Base-by-base conservation (phyloP, 352 stramenopile species). In the Phytopythium mirpurense region DNA sequence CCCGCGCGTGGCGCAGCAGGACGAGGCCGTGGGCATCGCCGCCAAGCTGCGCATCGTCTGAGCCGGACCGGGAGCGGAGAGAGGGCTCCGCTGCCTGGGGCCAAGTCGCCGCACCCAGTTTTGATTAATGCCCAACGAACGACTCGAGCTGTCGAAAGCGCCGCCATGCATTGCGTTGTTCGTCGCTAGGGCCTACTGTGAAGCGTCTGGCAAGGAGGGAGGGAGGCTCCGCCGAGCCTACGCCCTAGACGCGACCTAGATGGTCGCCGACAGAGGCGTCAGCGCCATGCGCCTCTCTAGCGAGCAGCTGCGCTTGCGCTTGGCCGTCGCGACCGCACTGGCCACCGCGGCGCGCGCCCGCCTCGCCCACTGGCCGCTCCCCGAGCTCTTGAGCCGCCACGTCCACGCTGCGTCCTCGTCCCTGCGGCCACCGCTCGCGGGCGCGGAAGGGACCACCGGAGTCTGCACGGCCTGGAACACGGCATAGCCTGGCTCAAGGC, bases 41-140 rank as follows among this genome's bases (percentile, higher is more conserved):
- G 69, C 66, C 21, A 66, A 64, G 14, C 59, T 90, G 51, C 76
- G 74, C 34, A 85, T 89, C 46, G 43, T 89, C 8, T 77, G 74
- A 45, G 40, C 4, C 9, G n/a, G n/a, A n/a, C n/a, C n/a, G n/a
- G n/a, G n/a, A n/a, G n/a, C n/a, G n/a, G n/a, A n/a, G n/a, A n/a
- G n/a, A n/a, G n/a, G n/a, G n/a, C n/a, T n/a, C n/a, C n/a, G n/a
- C n/a, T n/a, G n/a, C n/a, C n/a, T n/a, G n/a, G n/a, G n/a, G n/a
- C n/a, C n/a, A n/a, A n/a, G n/a, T n/a, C n/a, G n/a, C n/a, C n/a
- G n/a, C n/a, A n/a, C n/a, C n/a, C n/a, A n/a, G n/a, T n/a, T n/a
- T 18, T 18, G 45, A 43, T 43, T 15, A 36, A 15, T 5, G 14
- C 32, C 32, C 32, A 36, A 15, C 32, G 11, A 36, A 10, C 32